These are phyloP conservation scores for Quercus bicolor DNA, from an alignment of 306 rosid genomes.

Conservation along the genomic window DNA sequence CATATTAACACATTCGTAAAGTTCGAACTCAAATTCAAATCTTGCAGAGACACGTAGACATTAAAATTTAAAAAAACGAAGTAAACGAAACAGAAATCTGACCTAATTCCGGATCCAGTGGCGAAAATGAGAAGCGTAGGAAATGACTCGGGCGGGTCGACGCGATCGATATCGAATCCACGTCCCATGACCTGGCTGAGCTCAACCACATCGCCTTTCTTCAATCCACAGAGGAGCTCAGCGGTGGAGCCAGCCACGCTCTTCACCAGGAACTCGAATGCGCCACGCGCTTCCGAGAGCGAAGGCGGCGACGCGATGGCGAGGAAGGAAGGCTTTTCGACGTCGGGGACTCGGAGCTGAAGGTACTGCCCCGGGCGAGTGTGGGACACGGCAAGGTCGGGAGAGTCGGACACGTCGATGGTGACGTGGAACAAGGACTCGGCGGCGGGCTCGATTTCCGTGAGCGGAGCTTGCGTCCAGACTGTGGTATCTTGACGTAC, in stretches of 20 bases:
- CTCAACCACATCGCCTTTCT: conserved; percentile 86
- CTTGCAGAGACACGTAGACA: neutral
- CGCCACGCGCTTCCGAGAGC: conserved; percentile 46
- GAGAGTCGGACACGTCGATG: conserved; percentile 75
- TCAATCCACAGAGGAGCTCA: conserved; percentile 71
- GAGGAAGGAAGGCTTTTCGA: conserved; percentile 61
- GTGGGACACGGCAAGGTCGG: conserved; percentile 66
- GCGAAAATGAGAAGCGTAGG: conserved; percentile 69
- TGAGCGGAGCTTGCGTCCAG: conserved; percentile 79
- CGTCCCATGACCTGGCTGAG: conserved; percentile 73
- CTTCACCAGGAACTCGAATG: conserved; percentile 82
- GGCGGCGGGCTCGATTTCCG: conserved; percentile 64
- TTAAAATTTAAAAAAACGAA: neutral
- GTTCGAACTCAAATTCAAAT: neutral
- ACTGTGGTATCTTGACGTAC: conserved; percentile 72
- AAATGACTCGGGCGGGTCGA: conserved; percentile 66
- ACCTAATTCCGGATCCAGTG: conserved; percentile 97
- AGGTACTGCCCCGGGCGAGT: conserved; percentile 87
- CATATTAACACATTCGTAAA: neutral
- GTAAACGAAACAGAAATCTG: neutral
- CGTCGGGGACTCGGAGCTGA: conserved; percentile 65
- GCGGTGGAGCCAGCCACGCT: conserved; percentile 82
- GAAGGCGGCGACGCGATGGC: conserved; percentile 94
- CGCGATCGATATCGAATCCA: conserved; percentile 64
- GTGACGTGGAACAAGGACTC: conserved; percentile 83